Base-by-base conservation (phyloP, 495 filamentous ascomycete genomes). In the Penicillium malachiteum region DNA sequence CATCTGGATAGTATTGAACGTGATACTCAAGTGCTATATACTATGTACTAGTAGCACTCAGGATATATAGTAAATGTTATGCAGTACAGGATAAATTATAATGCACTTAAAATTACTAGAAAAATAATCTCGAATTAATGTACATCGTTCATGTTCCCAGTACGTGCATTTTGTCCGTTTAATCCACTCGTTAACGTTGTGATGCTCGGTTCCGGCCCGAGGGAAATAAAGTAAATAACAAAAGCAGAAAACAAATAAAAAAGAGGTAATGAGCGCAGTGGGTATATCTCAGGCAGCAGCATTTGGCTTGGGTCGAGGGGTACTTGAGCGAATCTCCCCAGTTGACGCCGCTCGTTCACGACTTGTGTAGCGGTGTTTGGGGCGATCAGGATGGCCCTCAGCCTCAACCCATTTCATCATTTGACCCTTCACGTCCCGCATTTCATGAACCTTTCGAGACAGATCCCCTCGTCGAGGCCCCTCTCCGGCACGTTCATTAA, bases 401-500 rank as follows among this genome's bases (percentile, higher is more conserved):
- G 59, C 62, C 43, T 76, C 69, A 14, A 70, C 71, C 74, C 72
- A 77, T 18, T 59, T 65, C 61, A 69, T 71, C 33, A 77, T 56
- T 48, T 76, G 71, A 10, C 74, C 68, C 52, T 73, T 74, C 16
- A 75, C 66, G 50, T 77, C 72, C 14, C 69, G 69, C 69, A 77
- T 73, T 42, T 73, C 69, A 54, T 75, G 71, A 3, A 72, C 65
- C 33, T 54, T 67, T 34, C 65, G 62, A 0, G 68, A 50, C 21
- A 74, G 45, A 8, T 72, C 68, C 4, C 68, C 65, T 30, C 70
- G 63, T 14, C 67, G 61, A 34, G 54, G 49, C 43, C 55, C 8
- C 21, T 64, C 26, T 62, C 79, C 71, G 71, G 75, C 68, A 31
- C 77, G 71, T 39, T 81, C 79, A 46, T 86, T 81, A 26, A 96